Percentiles rank a stretch among this genome's conserved stretches.
These are phyloP conservation scores for Talaromyces sp. DNA, from an alignment of 2,329 filamentous ascomycete species.

Conservation along the genomic window DNA sequence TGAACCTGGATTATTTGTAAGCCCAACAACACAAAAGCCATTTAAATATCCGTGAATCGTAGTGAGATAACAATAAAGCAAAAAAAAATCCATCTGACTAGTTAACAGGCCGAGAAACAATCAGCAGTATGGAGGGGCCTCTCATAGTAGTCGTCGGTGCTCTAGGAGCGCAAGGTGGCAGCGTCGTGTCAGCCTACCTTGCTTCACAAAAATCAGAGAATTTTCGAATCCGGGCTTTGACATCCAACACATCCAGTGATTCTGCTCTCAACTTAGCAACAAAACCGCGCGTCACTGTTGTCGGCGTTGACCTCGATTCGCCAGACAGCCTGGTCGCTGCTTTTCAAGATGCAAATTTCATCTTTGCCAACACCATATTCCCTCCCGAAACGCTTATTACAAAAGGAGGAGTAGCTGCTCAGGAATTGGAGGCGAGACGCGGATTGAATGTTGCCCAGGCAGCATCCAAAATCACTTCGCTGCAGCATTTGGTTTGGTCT, in stretches of 20 bases:
- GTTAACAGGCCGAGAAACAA: background rate
- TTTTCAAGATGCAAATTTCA: constrained; percentile 1
- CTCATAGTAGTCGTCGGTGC: background rate
- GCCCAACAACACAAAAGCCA: background rate
- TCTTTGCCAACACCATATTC: constrained; percentile 1
- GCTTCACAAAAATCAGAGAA: background rate
- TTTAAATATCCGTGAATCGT: background rate
- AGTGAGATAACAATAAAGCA: background rate
- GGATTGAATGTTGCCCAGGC: constrained; percentile 1
- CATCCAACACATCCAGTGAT: background rate
- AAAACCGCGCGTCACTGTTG: background rate
- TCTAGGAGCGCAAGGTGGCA: background rate
- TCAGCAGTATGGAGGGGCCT: background rate
- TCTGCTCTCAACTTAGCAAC: background rate
- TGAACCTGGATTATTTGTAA: background rate
- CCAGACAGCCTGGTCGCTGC: background rate
- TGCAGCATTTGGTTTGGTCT: constrained; percentile 2
- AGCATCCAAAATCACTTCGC: background rate
- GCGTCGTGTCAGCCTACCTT: background rate
- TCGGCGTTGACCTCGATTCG: background rate
- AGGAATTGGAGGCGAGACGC: background rate
- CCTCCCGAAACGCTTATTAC: background rate
- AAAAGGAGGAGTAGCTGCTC: background rate
- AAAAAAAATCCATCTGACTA: background rate
- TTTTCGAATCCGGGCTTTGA: background rate